Base-by-base conservation (phyloP, 805 yeast species). In the Pichia scutulata region DNA sequence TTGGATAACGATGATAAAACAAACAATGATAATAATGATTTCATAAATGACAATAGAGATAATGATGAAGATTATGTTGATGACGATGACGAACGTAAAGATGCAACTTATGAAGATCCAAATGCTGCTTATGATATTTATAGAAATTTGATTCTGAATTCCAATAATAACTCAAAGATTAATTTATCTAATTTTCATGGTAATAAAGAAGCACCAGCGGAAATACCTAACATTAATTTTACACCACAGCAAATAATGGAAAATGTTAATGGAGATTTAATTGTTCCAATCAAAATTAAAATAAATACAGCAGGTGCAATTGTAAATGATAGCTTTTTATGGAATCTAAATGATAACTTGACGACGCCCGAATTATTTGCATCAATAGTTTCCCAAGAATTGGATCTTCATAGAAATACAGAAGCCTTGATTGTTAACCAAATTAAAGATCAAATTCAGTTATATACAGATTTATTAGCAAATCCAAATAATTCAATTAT, bases 381-480 rank as follows among this genome's bases (percentile, higher is more conserved):
- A 0, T 71, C 78, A 14, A 77, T 88, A 25, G 77, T 90, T 59
- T 83, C 95, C 60, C 78, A 80, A 49, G 99, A 93, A 58, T 72
- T 93, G 55, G 97, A 89, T 52, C 76, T 93, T 39, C 87, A 95
- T 4, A 75, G 70, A 25, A 72, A 77, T 9, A 74, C 81, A 49
- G 88, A 84, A 57, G 67, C 71, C 43, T 81, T 77, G 54, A 81
- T 93, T 37, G 75, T 84, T 0, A 77, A 76, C 21, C 79, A 90
- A 13, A 87, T 93, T 51, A 78, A 76, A 51, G 83, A 87, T 48
- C 97, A 90, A 65, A 72, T 93, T 19, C 89, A 85, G 54, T 95
- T 87, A 51, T 84, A 79, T 60, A 75, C 78, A 26, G 80, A 78
- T 43, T 74, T 81, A 2, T 81, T 86, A 1, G 70, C 78, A 13